Conservation (phyloP, 345 rosid genomes). For the Bruguiera gymnorhiza region DNA sequence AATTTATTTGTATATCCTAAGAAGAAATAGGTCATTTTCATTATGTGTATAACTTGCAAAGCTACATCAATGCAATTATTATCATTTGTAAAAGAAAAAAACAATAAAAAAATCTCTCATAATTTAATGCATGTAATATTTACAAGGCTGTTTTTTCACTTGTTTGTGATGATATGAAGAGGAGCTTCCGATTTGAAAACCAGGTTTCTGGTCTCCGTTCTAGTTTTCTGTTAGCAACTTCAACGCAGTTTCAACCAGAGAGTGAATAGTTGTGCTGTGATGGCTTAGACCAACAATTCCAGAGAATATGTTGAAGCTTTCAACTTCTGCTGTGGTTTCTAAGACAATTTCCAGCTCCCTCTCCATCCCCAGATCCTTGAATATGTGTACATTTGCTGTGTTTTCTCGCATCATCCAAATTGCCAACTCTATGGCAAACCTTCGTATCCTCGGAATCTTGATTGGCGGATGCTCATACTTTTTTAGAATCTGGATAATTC, state of each 20-base stretch:
- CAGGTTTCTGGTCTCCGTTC: background rate
- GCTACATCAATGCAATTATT: background rate
- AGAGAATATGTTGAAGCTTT: conserved; percentile 75
- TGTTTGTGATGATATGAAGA: background rate
- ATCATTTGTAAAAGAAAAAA: background rate
- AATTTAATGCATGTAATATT: background rate
- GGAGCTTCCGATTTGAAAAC: background rate
- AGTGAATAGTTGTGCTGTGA: conserved; percentile 58
- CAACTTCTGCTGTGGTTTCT: conserved; percentile 75
- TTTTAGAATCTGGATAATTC: conserved; percentile 47
- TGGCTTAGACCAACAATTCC: conserved; percentile 69
- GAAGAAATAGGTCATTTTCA: background rate
- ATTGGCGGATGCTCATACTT: conserved; percentile 55
- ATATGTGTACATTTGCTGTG: conserved; percentile 25
- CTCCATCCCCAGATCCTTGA: conserved; percentile 50
- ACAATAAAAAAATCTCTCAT: background rate
- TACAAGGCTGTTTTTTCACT: background rate
- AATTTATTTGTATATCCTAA: no score
- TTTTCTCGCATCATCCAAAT: conserved; percentile 76
- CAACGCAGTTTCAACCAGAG: conserved; percentile 54
- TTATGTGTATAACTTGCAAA: background rate
- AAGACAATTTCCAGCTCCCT: conserved; percentile 51
- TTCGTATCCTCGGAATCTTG: conserved; percentile 74
- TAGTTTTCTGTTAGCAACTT: conserved; percentile 24
- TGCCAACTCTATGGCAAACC: conserved; percentile 74